A percentile compares a stretch with the other conserved stretches of the same genome.
Evolutionary conservation across 345 rosid genomes (phyloP).

Genomic region (Lenwebbia sp.): DNA sequence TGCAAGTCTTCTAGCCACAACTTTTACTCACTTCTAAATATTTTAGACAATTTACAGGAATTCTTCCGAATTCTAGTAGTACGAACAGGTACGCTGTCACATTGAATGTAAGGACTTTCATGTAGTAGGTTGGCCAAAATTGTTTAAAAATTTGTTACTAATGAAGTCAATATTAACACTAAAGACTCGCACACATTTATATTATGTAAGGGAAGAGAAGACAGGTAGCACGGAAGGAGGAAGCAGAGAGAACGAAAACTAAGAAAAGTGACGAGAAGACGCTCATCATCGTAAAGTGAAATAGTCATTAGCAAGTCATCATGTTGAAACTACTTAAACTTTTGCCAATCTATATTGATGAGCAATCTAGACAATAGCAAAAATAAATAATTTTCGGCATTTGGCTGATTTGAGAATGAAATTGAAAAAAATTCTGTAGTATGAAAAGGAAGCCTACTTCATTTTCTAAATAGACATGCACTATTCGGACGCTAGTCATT

Average conservation of each 20-base stretch:
- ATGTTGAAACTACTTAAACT: not conserved
- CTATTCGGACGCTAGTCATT: too few relatives aligned
- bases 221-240: not conserved
- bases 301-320: not conserved
- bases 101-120: not conserved
- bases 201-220: not conserved
- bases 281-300: not conserved
- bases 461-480: too few relatives aligned
- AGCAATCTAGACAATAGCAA: not conserved
- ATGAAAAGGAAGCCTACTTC: too few relatives aligned
- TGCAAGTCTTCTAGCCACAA: not conserved
- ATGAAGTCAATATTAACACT: not conserved
- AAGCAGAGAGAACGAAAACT: not conserved
- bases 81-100: not conserved
- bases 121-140: not conserved
- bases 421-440: too few relatives aligned
- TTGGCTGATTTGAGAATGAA: too few relatives aligned
- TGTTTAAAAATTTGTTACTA: not conserved
- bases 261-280: not conserved
- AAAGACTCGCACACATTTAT: not conserved
- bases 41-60: not conserved
- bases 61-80: not conserved
- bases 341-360: not conserved
- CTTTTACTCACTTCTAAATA: not conserved
- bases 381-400: too few relatives aligned